Conservation (phyloP, 176 grass and related monocot species). For the Paspalum notatum region DNA sequence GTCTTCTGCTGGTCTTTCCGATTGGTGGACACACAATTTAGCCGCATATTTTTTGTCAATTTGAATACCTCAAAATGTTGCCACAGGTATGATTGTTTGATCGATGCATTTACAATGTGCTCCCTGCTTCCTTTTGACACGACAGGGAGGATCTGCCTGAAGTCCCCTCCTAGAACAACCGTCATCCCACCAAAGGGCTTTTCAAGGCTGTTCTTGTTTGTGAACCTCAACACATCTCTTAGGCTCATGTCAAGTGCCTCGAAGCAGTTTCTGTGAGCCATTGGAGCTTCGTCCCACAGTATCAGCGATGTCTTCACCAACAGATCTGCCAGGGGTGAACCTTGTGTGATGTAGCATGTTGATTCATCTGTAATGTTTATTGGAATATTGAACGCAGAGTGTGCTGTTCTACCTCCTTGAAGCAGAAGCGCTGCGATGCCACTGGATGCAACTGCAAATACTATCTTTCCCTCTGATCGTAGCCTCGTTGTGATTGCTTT, state of each 20-base stretch:
- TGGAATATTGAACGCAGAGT: conserved; percentile 36
- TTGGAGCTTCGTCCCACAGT: conserved; percentile 27
- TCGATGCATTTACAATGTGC: background rate
- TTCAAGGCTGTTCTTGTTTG: background rate
- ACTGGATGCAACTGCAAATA: conserved; percentile 14
- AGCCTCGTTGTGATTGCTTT: conserved; percentile 19
- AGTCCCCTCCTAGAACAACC: conserved; percentile 17
- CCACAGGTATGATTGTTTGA: conserved; percentile 32
- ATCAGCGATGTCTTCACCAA: conserved; percentile 22
- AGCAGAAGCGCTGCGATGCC: conserved; percentile 18
- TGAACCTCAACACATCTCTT: conserved; percentile 10
- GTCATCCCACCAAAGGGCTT: conserved; percentile 28
- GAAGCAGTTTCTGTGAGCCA: conserved; percentile 14
- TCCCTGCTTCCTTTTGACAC: background rate
- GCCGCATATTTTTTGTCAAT: conserved; percentile 29
- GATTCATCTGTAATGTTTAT: conserved; percentile 8
- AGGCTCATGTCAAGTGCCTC: conserved; percentile 28
- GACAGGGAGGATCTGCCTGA: conserved; percentile 28
- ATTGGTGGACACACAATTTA: background rate
- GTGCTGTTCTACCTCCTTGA: conserved; percentile 12
- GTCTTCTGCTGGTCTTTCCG: background rate
- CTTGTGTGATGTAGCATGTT: conserved; percentile 34
- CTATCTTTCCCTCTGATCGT: conserved; percentile 14
- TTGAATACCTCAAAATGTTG: conserved; percentile 9
- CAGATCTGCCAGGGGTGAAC: background rate